Base-by-base conservation (phyloP, 169 alveolate species). In the Blepharisma undulans region DNA sequence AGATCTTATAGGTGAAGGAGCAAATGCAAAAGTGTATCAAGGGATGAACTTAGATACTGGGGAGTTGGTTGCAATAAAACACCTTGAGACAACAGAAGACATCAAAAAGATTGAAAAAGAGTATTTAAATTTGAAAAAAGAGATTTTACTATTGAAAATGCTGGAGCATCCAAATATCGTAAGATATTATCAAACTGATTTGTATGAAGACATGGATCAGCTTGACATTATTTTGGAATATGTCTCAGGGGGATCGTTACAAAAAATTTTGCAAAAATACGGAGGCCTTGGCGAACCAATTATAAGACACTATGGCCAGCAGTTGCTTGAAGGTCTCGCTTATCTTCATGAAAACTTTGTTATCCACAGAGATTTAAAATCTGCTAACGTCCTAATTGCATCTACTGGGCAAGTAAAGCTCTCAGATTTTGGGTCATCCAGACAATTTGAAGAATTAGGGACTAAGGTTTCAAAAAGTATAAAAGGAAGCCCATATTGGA, bases 401-500 rank as follows among this genome's bases (percentile, higher is more conserved):
- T 33, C 91, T 27, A 71, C 30, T 22, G 81, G 84, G 10, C 29
- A 22, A 21, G 59, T 86, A 1, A 86, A 86, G 72, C 66, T 86
- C 22, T 22, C 84, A 29, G 91, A 86, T 72, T 86, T 86, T 72
- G 91, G 91, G 8, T 86, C 84, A 27, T 86, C 91, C 10, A 2
- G 36, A 85, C 25, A 72, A 72, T 86, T 86, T 22, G 74, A 84
- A n/a, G 93, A 88, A 48, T 33, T 84, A 60, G 60, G 72, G 91
- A 88, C 19, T 93, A 94, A 79, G 60, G 93, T 87, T 86, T 87
- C 84, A 29, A 90, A 93, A n/a, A 78, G 93, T 18, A 88, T 95
- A 10, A 95, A 93, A 33, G 99, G 99, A 8, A 94, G 98, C 32
- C 97, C 97, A 14, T 97, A 96, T 74, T 98, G 98, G 98, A 98